Evolutionary conservation across 2,329 filamentous ascomycete genomes (phyloP), one percentile per base, ranked within the genome.

Genomic region (Amauroascus niger): DNA sequence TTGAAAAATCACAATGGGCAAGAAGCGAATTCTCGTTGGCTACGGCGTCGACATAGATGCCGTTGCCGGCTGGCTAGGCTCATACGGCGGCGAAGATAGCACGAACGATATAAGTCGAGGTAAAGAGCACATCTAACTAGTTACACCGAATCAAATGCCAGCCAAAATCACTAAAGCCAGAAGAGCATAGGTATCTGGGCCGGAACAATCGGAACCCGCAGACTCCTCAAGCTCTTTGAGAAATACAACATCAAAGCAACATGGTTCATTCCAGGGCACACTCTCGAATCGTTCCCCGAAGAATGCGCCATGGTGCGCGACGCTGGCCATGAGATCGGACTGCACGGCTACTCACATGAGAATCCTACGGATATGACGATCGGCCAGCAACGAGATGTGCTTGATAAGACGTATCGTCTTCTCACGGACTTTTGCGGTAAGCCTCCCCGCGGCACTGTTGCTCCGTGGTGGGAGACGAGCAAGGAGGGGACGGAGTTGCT

Each of bases 21-120:
- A 71, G 65, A 79, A 79, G 59, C 70, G 76, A 49, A 74, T 80
- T 47, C 73, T 80, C 35, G 74, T 77, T 41, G 71, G 78, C 59
- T 87, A 86, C 61, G 82, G 83, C 2, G 81, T 88, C 22, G 85
- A 88, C 57, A 82, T 88, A 24, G 84, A 88, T 59, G 84, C 84
- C n/a, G 82, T 88, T 1, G 80, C 84, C 1, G 84, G 85, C 7
- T 88, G 85, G 86, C 73, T 88, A 0, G 85, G 85, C 0, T 85
- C 80, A 0, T 88, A 89, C 61, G 83, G 83, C 14, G 84, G 86
- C 35, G 79, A 88, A 65, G 84, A 88, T 63, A 83, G 79, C 6
- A 81, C 79, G 1, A 85, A 77, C 62, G 85, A 88, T 60, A 87
- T 88, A 58, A 84, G 79, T 63, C 75, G 84, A 74, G 83, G 82